Evolutionary conservation across 148 eudicot species (phyloP), one percentile per base, ranked within the genome.

Genomic region (Heliamphora exappendiculata): DNA sequence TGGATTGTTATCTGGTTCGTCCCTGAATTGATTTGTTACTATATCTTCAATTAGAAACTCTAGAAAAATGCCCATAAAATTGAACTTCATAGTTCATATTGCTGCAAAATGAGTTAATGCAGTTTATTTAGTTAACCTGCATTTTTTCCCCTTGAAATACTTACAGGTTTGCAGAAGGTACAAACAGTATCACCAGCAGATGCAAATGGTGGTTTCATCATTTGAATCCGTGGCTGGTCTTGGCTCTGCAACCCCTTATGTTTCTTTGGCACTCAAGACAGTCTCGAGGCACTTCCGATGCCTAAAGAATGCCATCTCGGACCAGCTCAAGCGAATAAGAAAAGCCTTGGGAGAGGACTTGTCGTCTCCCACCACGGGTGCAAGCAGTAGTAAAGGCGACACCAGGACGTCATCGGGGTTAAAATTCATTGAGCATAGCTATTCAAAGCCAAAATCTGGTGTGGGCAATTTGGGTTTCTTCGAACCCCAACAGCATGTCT

Each of bases 151-250:
- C 10, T 49, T 3, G 13, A 65, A 50, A 28, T 67, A 65, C 34
- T 22, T 0, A 50, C 22, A 85, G 87, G 80, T 85, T 67, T 71
- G 78, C 79, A 82, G 75, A 69, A 82, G 82, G 87, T 83, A 82
- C 76, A 85, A 78, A 36, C 85, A 85, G 50, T 85, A 85, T 68
- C 75, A 80, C 39, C 83, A 85, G 54, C 85, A 85, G 74, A 82
- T 80, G 81, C 81, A 82, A 72, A 70, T 85, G 85, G 88, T 82
- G 65, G 81, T 80, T 55, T 80, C 85, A 3, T 80, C 84, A 0
- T 85, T 85, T 28, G 85, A 85, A 68, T 66, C 84, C 0, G 88
- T 85, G 58, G 81, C 85, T 1, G 85, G 85, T 17, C 82, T 82
- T 14, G 75, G 80, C 41, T 70, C 83, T 0, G 85, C 84, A 14